Evolutionary conservation across 805 yeast genomes (phyloP), one percentile per base, ranked within the genome.

Genomic region (Starmerella kuoi): DNA sequence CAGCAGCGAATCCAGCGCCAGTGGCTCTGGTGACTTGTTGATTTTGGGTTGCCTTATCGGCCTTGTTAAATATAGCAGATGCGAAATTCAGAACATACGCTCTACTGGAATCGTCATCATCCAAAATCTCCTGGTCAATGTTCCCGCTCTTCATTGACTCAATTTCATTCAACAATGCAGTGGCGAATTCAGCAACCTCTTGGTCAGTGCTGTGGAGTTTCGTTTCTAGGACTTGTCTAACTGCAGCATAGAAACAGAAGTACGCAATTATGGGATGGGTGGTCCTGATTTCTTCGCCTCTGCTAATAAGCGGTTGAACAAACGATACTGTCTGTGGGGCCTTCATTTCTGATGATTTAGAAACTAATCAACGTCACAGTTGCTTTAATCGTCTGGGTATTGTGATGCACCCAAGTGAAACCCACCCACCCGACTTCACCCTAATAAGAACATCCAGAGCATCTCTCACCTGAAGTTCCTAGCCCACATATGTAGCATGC

Each of bases 191-290:
- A 12, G 83, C 84, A 23, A 72, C 72, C 12, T 70, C 79, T 6
- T 66, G 62, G 45, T 73, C 72, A 1, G 63, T 52, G 19, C 71
- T 62, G 54, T 86, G 95, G 18, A 77, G 62, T 42, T 74, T 71
- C 33, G 70, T 60, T 28, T 67, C 67, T 18, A 88, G 62, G 3
- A 88, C 76, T 52, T 73, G 66, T 58, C 87, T 88, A 2, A 82
- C 77, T 0, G 86, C 82, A 55, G 79, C 78, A 38, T 79, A 57
- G 47, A 66, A 69, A 60, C 91, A 80, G 59, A 72, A 81, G 60
- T 83, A 84, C 4, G 88, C 66, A 23, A 84, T 70, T 9, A 78
- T 62, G 0, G 93, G 86, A 47, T 82, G 79, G 8, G 67, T 69
- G 0, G 52, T 45, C 17, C 61, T 66, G 31, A 83, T 54, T 51